phyloP scores from a whole-genome alignment of 495 filamentous ascomycete species.

The Penicillium soppii region DNA sequence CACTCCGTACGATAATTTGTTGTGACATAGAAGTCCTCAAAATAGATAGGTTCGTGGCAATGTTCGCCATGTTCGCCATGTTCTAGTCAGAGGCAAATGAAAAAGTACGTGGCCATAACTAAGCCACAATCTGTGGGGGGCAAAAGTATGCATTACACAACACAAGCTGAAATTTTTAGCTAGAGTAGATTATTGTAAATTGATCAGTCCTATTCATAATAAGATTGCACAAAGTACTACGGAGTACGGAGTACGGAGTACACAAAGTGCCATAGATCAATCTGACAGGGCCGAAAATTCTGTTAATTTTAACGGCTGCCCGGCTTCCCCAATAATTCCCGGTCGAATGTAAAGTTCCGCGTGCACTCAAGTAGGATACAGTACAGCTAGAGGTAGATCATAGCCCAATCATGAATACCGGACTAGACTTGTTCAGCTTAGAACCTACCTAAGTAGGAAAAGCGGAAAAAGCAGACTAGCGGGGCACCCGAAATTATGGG shows the following conservation, averaged over 20 bases:
- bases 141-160: neutral
- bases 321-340: no score
- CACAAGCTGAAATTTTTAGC: neutral
- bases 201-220: neutral
- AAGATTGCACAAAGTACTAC: neutral
- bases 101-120: constrained; percentile 5
- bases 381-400: neutral
- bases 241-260: no score
- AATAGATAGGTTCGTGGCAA: neutral
- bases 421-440: neutral
- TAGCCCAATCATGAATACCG: neutral
- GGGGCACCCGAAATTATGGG: constrained; percentile 13
- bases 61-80: neutral
- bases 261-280: no score
- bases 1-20: no score
- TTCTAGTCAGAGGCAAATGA: neutral
- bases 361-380: neutral
- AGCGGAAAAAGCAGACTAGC: neutral
- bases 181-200: neutral
- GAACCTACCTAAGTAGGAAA: constrained; percentile 5
- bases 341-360: neutral
- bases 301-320: neutral
- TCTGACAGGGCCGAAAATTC: neutral
- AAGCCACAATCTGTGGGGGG: no score
- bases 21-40: neutral